These are phyloP conservation scores for Russula brevipes DNA, from an alignment of 768 basidiomycete genomes.

Conservation along the genomic window DNA sequence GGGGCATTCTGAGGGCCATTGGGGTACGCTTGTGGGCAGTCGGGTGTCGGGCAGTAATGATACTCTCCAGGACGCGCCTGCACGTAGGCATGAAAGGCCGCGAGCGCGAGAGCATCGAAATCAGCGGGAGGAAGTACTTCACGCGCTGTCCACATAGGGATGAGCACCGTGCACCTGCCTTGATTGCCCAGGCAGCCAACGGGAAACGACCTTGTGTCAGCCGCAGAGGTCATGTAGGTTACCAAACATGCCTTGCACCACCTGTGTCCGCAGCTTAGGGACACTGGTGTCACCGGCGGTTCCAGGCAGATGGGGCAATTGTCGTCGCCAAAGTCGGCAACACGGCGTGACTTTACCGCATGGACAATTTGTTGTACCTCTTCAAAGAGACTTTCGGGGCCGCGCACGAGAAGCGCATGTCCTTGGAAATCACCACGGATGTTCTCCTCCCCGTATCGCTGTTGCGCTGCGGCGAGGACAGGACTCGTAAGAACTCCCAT, in stretches of 20 bases:
- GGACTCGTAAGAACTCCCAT: conserved; percentile 44
- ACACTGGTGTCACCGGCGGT: conserved; percentile 46
- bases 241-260: conserved; percentile 64
- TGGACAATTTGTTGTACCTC: conserved; percentile 41
- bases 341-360: conserved; percentile 29
- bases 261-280: conserved; percentile 57
- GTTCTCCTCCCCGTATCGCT: conserved; percentile 52
- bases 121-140: conserved; percentile 46
- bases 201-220: conserved; percentile 59
- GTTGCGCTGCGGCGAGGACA: conserved; percentile 43
- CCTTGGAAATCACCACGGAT: conserved; percentile 44
- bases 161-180: conserved; percentile 50
- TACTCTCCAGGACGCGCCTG: conserved; percentile 57
- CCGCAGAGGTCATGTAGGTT: conserved; percentile 52
- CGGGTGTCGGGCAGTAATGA: conserved; percentile 72
- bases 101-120: conserved; percentile 50
- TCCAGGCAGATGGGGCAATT: conserved; percentile 70
- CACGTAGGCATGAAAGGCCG: conserved; percentile 58
- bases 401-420: conserved; percentile 49
- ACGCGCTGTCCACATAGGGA: conserved; percentile 51
- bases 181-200: conserved; percentile 65
- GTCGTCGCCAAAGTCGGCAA: conserved; percentile 20
- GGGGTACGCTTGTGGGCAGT: conserved; percentile 72
- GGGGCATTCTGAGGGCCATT: conserved; percentile 43
- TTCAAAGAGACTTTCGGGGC: conserved; percentile 43